A percentile compares a stretch with the other conserved stretches of the same genome.
phyloP scores from a whole-genome alignment of 2,329 filamentous ascomycete species.

The Diaporthe destruens region DNA sequence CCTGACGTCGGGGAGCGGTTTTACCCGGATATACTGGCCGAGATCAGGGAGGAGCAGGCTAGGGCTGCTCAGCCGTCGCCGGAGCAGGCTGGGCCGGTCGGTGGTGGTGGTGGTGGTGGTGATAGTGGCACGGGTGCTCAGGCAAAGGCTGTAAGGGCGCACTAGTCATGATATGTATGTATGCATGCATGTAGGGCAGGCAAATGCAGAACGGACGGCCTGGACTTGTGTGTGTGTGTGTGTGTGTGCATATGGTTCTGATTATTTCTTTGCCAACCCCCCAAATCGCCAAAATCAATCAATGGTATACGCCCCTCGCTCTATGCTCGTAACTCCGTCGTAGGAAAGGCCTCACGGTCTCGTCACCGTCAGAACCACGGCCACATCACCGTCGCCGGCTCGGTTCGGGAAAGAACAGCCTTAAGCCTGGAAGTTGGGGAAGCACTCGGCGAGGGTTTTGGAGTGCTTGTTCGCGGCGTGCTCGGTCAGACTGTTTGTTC shows the following conservation, averaged over 20 bases:
- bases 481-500: constrained; percentile 68
- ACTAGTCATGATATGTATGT: constrained; percentile 46
- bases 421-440: constrained; percentile 63
- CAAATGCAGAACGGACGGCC: background rate
- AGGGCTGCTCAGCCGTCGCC: constrained; percentile 48
- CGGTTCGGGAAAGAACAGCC: constrained; percentile 13
- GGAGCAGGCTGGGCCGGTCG: constrained; percentile 40
- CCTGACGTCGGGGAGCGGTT: constrained; percentile 87
- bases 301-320: constrained; percentile 42
- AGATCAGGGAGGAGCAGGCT: constrained; percentile 70
- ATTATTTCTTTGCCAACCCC: constrained; percentile 15
- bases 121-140: constrained; percentile 41
- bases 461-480: constrained; percentile 83
- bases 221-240: constrained; percentile 18
- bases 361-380: background rate
- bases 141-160: constrained; percentile 54
- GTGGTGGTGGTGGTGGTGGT: constrained; percentile 21
- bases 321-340: constrained; percentile 42
- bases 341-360: background rate
- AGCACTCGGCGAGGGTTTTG: constrained; percentile 79
- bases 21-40: constrained; percentile 74
- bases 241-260: constrained; percentile 8
- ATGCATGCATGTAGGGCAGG: background rate
- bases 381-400: background rate
- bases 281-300: constrained; percentile 36